Evolutionary conservation across 768 basidiomycete species (phyloP).

Genomic region (Leccinum incarnatum): DNA sequence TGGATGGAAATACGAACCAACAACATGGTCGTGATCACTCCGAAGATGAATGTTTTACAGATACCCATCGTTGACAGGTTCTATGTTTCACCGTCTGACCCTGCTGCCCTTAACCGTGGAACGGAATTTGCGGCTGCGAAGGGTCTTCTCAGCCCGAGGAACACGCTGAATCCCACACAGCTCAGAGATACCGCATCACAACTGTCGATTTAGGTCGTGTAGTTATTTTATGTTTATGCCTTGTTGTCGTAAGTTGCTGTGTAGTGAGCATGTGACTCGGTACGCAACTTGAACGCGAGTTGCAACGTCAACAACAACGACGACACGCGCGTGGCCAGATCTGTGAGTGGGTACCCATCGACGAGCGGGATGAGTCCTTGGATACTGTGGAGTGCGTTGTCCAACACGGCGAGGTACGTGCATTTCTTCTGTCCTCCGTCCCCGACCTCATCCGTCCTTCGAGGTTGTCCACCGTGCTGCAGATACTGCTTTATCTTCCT

Average conservation of each 20-base stretch:
- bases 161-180: slow-evolving; percentile 26
- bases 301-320: not conserved
- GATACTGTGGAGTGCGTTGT: slow-evolving; percentile 63
- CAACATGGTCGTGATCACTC: slow-evolving; percentile 92
- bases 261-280: slow-evolving; percentile 7
- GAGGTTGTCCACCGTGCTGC: slow-evolving; percentile 73
- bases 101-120: slow-evolving; percentile 61
- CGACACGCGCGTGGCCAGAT: not conserved
- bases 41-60: slow-evolving; percentile 91
- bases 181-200: slow-evolving; percentile 20
- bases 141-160: slow-evolving; percentile 71
- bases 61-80: slow-evolving; percentile 94
- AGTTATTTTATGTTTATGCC: slow-evolving; percentile 1
- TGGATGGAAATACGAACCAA: slow-evolving; percentile 99
- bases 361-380: slow-evolving; percentile 46
- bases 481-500: slow-evolving; percentile 82
- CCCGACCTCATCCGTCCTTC: slow-evolving; percentile 6
- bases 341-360: not conserved
- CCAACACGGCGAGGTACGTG: slow-evolving; percentile 58
- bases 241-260: not conserved
- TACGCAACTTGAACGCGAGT: not conserved
- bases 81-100: slow-evolving; percentile 85
- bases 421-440: not conserved
- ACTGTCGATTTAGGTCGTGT: slow-evolving; percentile 18
- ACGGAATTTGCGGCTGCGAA: slow-evolving; percentile 86